These are phyloP conservation scores for Sorghum bicolor DNA, from an alignment of 176 grass and related monocot genomes.

Conservation along the genomic window DNA sequence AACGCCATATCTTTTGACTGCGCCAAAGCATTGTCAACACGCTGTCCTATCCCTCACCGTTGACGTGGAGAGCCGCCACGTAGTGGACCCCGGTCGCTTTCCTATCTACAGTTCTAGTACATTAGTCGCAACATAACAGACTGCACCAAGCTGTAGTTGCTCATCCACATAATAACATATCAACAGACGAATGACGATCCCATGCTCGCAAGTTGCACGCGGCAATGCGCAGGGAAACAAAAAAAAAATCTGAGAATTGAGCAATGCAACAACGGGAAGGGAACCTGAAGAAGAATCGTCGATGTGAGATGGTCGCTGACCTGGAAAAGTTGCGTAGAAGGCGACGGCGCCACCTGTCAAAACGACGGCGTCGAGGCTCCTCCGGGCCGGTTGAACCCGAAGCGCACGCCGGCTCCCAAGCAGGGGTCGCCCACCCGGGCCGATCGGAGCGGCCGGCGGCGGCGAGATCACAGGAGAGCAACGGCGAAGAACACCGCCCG, in stretches of 20 bases:
- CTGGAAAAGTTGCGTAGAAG: slow-evolving; percentile 57
- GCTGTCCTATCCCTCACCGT: not conserved
- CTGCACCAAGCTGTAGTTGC: slow-evolving; percentile 1
- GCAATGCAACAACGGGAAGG: not conserved
- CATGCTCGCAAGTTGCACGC: not conserved
- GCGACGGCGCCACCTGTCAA: slow-evolving; percentile 48
- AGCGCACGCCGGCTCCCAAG: not conserved
- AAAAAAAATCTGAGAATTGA: not conserved
- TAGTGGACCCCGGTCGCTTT: slow-evolving; percentile 18
- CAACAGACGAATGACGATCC: not conserved
- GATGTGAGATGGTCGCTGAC: not conserved
- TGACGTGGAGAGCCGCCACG: slow-evolving; percentile 6
- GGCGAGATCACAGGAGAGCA: slow-evolving; percentile 36
- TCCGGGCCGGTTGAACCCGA: not conserved
- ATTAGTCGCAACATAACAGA: not conserved
- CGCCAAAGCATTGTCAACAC: slow-evolving; percentile 3
- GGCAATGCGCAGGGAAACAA: not conserved
- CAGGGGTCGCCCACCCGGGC: not conserved
- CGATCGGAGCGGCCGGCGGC: not conserved
- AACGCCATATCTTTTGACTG: slow-evolving; percentile 18
- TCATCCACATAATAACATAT: not conserved
- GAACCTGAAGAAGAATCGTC: not conserved
- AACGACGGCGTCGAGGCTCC: not conserved
- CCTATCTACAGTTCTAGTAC: not conserved
- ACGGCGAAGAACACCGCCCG: slow-evolving; percentile 26